Evolutionary conservation across 108 stramenopile genomes (phyloP).

Genomic region (Nitzschia sp.): DNA sequence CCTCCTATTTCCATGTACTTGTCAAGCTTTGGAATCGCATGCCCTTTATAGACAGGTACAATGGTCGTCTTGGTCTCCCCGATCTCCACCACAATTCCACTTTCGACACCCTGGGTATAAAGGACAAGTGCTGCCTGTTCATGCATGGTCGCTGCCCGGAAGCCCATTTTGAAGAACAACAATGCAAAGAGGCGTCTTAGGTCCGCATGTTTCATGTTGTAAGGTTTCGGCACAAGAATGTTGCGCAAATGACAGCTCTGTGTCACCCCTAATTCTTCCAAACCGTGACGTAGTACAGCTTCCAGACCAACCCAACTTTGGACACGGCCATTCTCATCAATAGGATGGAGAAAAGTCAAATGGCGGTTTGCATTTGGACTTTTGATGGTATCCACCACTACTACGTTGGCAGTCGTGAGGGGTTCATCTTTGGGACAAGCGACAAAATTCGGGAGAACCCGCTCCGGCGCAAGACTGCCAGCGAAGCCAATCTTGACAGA

Average conservation of each 20-base stretch:
- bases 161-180: constrained; percentile 10
- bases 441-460: constrained; percentile 17
- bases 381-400: constrained; percentile 16
- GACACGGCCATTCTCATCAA: constrained; percentile 17
- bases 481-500: constrained; percentile 34
- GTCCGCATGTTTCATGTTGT: constrained; percentile 22
- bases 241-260: constrained; percentile 1
- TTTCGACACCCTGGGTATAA: constrained; percentile 27
- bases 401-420: not conserved
- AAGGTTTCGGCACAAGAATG: constrained; percentile 24
- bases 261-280: not conserved
- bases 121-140: constrained; percentile 25
- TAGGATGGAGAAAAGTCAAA: constrained; percentile 14
- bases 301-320: constrained; percentile 21
- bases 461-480: constrained; percentile 14
- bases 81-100: constrained; percentile 31
- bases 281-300: constrained; percentile 5
- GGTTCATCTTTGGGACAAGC: not conserved
- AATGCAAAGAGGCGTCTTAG: constrained; percentile 12
- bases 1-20: constrained; percentile 21
- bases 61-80: constrained; percentile 30
- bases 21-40: constrained; percentile 20
- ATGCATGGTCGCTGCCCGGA: constrained; percentile 24
- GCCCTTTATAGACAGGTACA: constrained; percentile 45
- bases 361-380: not conserved